Conservation (phyloP, 1,284 basidiomycete species). For the Fomitopsis pinicola region DNA sequence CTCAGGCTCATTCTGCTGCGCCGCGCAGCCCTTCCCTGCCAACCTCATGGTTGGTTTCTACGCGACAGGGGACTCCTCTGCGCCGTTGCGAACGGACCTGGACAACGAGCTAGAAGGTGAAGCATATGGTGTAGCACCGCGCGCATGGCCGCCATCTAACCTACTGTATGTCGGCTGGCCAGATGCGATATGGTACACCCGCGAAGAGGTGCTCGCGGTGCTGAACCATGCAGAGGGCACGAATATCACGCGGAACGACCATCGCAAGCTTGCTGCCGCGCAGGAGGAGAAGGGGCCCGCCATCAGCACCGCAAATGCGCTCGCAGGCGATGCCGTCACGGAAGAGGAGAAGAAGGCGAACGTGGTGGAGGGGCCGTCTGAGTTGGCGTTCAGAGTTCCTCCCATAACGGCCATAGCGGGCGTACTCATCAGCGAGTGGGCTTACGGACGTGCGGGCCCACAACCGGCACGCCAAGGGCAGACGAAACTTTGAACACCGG, state of each 20-base stretch:
- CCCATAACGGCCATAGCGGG: conserved; percentile 69
- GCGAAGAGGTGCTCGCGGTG: conserved; percentile 65
- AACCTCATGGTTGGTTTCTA: conserved; percentile 93
- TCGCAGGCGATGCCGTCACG: conserved; percentile 8
- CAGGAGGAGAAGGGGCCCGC: conserved; percentile 13
- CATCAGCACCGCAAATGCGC: conserved; percentile 5
- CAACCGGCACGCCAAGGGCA: neutral
- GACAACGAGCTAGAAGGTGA: conserved; percentile 94
- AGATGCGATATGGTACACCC: conserved; percentile 90
- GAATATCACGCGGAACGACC: conserved; percentile 50
- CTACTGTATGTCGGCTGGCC: neutral
- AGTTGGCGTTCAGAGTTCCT: conserved; percentile 57
- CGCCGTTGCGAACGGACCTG: conserved; percentile 80
- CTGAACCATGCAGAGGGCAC: conserved; percentile 56
- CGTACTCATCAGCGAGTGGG: conserved; percentile 67
- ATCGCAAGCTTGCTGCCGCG: conserved; percentile 47
- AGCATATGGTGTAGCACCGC: neutral
- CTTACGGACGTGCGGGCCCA: conserved; percentile 31
- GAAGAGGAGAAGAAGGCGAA: conserved; percentile 3
- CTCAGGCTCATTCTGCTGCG: neutral
- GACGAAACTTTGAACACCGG: neutral
- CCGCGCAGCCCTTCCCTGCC: conserved; percentile 78
- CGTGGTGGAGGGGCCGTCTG: conserved; percentile 23
- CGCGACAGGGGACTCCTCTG: conserved; percentile 67
- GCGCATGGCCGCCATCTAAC: neutral